These are phyloP conservation scores for Prunus mongolica DNA, from an alignment of 306 rosid species.

Conservation along the genomic window DNA sequence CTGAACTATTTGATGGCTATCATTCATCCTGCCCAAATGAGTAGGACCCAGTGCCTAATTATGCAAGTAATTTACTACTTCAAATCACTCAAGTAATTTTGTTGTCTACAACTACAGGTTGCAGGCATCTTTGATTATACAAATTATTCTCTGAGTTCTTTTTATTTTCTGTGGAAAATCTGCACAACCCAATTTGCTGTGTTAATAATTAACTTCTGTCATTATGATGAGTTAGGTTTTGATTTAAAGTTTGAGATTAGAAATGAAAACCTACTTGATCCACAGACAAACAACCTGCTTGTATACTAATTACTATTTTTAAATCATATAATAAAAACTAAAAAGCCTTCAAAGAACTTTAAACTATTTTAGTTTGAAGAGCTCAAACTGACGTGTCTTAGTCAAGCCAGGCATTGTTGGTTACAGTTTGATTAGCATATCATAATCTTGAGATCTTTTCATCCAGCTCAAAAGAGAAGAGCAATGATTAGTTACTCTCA, in stretches of 20 bases:
- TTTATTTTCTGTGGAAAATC: too few relatives aligned
- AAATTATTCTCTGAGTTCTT: neutral
- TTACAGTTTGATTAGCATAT: slow-evolving; percentile 12
- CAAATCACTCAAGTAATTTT: neutral
- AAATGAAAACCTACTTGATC: neutral
- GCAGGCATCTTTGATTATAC: neutral
- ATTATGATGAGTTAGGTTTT: neutral
- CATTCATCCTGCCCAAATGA: neutral
- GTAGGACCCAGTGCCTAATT: neutral
- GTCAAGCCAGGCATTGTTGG: neutral
- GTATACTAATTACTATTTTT: too few relatives aligned
- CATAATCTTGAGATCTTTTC: neutral
- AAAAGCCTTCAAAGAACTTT: neutral
- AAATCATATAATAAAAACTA: too few relatives aligned
- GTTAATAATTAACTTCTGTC: neutral
- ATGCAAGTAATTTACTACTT: neutral
- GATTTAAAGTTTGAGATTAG: neutral
- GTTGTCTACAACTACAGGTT: too few relatives aligned
- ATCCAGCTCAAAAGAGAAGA: slow-evolving; percentile 25
- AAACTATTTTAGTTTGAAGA: neutral
- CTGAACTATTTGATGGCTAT: slow-evolving; percentile 6
- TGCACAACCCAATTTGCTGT: too few relatives aligned
- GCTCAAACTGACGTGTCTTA: neutral
- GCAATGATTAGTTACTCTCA: slow-evolving; percentile 20
- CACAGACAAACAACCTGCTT: neutral